Evolutionary conservation across 306 rosid species (phyloP), one percentile per base, ranked within the genome.

Genomic region (Lathyrus aphaca): DNA sequence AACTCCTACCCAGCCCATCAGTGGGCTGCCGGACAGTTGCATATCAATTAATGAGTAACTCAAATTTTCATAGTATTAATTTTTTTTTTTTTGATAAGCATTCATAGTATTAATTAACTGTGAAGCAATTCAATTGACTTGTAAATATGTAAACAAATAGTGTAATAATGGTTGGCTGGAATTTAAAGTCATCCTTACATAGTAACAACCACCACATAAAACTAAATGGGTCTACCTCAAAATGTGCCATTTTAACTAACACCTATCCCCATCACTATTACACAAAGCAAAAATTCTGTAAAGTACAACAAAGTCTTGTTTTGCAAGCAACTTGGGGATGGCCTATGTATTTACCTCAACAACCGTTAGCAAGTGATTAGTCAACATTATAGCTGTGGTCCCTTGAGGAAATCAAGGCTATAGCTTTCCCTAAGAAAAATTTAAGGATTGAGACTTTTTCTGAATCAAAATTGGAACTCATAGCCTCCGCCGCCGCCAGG

Each of bases 401-500:
- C 80, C 76, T 74, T 69, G 30, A 76, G 58, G 74, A 73, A 68
- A 73, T 68, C 43, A 73, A 75, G 29, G 35, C 32, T 75, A 37
- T 67, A 57, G 64, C 63, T 75, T 46, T 42, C 45, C 29, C 64
- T 39, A 75, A 48, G 44, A 49, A 71, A 64, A 59, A 11, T 42
- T 37, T 53, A 12, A 23, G 66, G 60, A 43, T 18, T 6, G 21
- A n/a, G 37, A 40, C 78, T 72, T 57, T 66, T 35, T 63, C 39
- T 7, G 39, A 46, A 66, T 72, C 72, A 92, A 84, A 89, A 92
- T 64, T 92, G 80, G 74, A 89, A 92, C 29, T 89, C 97, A 43
- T 71, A 89, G 2, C 96, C 96, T 0, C 82, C 88, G 0, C 95
- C 91, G 5, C 88, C 91, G 11, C 87, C 88, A 1, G 88, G 88